phyloP scores from a whole-genome alignment of 2,329 filamentous ascomycete species.

The Penicillium italicum region DNA sequence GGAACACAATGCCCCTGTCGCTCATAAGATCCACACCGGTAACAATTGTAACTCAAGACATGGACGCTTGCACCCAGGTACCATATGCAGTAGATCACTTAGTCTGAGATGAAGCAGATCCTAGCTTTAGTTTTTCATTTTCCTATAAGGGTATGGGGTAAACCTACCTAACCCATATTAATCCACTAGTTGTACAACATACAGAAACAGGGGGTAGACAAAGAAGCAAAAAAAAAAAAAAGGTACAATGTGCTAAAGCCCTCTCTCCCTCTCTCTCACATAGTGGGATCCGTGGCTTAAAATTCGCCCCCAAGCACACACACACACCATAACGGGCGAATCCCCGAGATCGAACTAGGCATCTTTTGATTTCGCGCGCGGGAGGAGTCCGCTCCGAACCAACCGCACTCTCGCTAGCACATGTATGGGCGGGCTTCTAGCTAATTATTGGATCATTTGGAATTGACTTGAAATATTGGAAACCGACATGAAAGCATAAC shows the following conservation, averaged over 20 bases:
- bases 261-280: neutral
- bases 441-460: neutral
- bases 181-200: neutral
- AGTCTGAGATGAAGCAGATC: neutral
- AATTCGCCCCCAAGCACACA: neutral
- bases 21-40: neutral
- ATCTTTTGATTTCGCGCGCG: neutral
- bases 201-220: neutral
- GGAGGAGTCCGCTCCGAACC: neutral
- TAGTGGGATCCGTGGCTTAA: neutral
- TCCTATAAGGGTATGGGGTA: no score
- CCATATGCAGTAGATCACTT: conserved; percentile 9
- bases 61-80: neutral
- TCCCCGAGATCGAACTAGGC: neutral
- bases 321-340: neutral
- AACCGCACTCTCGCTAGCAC: neutral
- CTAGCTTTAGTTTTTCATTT: neutral
- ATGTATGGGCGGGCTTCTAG: neutral
- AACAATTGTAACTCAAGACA: neutral
- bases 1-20: neutral
- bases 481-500: neutral
- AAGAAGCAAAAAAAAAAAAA: neutral
- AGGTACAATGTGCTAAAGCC: neutral
- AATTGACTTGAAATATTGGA: neutral
- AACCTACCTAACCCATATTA: neutral